Percentiles rank a stretch among this genome's conserved stretches.
phyloP scores from a whole-genome alignment of 2,329 filamentous ascomycete genomes.

The Neurospora sp. region DNA sequence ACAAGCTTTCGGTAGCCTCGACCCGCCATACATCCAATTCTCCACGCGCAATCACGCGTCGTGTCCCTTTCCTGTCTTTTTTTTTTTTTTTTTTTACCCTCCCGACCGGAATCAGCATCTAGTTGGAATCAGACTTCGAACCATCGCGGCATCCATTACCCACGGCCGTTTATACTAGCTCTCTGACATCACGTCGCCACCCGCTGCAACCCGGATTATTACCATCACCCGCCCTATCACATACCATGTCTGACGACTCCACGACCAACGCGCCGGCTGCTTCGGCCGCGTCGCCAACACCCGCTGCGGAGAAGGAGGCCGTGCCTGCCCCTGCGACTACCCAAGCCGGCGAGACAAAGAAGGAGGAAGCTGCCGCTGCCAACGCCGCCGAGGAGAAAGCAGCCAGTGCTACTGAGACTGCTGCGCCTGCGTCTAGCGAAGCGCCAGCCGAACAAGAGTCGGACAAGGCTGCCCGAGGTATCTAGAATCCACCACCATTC shows the following conservation, averaged over 20 bases:
- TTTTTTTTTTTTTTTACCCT: not conserved
- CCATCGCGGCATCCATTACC: not conserved
- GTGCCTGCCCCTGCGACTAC: constrained; percentile 11
- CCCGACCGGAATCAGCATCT: not conserved
- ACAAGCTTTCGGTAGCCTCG: not conserved
- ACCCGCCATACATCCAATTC: not conserved
- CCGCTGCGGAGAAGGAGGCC: constrained; percentile 4
- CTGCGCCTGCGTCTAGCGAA: constrained; percentile 10
- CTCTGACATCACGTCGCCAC: constrained; percentile 19
- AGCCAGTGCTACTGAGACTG: constrained; percentile 8
- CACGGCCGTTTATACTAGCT: not conserved
- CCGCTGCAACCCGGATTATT: not conserved
- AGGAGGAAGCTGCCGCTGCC: constrained; percentile 7
- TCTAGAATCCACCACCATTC: not conserved
- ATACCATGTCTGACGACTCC: constrained; percentile 20
- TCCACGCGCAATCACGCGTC: not conserved
- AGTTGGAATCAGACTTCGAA: not conserved
- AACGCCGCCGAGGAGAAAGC: constrained; percentile 1
- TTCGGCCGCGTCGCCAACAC: not conserved
- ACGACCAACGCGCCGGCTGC: constrained; percentile 1
- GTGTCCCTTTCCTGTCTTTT: not conserved
- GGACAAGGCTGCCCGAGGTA: constrained; percentile 25
- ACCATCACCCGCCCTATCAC: not conserved
- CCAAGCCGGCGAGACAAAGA: constrained; percentile 11
- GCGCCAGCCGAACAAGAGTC: not conserved